Conservation (phyloP, 139 green algal species). For the Chlamydomonas eustigma region DNA sequence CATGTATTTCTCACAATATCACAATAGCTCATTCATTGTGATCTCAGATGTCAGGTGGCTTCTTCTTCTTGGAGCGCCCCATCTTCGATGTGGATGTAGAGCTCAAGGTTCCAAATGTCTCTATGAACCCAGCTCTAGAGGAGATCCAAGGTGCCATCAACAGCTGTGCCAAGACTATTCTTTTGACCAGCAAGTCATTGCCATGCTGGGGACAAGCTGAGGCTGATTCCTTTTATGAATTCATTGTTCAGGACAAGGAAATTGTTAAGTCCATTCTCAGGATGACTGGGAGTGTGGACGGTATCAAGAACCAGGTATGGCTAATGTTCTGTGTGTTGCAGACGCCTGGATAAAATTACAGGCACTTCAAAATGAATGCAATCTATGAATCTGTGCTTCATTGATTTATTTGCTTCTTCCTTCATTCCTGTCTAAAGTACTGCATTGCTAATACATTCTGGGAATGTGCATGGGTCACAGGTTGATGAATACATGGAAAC, state of each 20-base stretch:
- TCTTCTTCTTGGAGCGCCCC: slow-evolving; percentile 73
- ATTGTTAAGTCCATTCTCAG: slow-evolving; percentile 80
- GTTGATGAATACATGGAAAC: slow-evolving; percentile 70
- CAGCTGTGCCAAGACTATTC: slow-evolving; percentile 43
- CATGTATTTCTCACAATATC: no score
- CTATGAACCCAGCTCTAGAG: slow-evolving; percentile 76
- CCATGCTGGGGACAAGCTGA: slow-evolving; percentile 63
- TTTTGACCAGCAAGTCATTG: slow-evolving; percentile 55
- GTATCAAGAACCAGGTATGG: slow-evolving; percentile 66
- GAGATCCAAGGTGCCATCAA: slow-evolving; percentile 88
- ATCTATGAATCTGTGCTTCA: no score
- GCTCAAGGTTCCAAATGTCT: slow-evolving; percentile 80
- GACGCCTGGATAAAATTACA: no score
- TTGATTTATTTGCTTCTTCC: no score
- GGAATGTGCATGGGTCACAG: no score
- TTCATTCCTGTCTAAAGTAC: no score
- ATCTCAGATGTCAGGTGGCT: slow-evolving; percentile 34
- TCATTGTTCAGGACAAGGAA: slow-evolving; percentile 77
- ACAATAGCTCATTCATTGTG: no score
- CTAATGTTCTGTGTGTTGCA: neutral
- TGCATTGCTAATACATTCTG: no score
- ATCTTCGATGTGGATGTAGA: slow-evolving; percentile 90
- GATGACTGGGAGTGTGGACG: slow-evolving; percentile 72
- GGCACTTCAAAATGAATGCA: no score
- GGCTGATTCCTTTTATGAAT: slow-evolving; percentile 65